A percentile compares a stretch with the other conserved stretches of the same genome.
phyloP scores from a whole-genome alignment of 202 grass and related monocot genomes.

The Saccharum hybrid region DNA sequence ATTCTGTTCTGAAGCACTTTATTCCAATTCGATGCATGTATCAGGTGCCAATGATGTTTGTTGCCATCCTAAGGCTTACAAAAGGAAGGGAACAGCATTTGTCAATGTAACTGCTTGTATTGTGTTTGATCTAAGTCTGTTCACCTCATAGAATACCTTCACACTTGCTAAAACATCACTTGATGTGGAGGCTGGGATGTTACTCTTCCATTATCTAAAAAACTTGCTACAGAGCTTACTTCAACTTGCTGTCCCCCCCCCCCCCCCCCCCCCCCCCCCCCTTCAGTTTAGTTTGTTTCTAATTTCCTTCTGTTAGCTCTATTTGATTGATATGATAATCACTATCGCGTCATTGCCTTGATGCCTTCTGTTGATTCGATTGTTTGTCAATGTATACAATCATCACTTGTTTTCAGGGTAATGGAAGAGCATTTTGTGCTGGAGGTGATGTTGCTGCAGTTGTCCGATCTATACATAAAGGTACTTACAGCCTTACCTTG shows the following conservation, averaged over 20 bases:
- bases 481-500: conserved; percentile 51
- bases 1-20: conserved; percentile 15
- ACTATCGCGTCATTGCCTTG: conserved; percentile 7
- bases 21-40: not conserved
- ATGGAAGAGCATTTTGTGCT: conserved; percentile 97
- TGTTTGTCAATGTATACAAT: not conserved
- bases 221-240: not conserved
- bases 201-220: not conserved
- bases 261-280: no score
- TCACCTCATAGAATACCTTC: conserved; percentile 15
- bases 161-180: not conserved
- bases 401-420: conserved; percentile 67
- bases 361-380: not conserved
- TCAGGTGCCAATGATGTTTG: not conserved
- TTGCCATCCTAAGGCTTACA: not conserved
- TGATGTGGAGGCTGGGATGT: not conserved
- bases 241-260: not conserved
- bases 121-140: not conserved
- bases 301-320: conserved; percentile 12
- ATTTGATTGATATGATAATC: conserved; percentile 33
- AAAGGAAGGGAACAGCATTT: not conserved
- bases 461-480: conserved; percentile 55
- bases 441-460: conserved; percentile 90
- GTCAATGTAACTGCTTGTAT: conserved; percentile 10
- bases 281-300: conserved; percentile 13